Percentiles rank a stretch among this genome's conserved stretches.
Conservation (phyloP, 2,329 filamentous ascomycete genomes). For the Claviceps humidiphila region DNA sequence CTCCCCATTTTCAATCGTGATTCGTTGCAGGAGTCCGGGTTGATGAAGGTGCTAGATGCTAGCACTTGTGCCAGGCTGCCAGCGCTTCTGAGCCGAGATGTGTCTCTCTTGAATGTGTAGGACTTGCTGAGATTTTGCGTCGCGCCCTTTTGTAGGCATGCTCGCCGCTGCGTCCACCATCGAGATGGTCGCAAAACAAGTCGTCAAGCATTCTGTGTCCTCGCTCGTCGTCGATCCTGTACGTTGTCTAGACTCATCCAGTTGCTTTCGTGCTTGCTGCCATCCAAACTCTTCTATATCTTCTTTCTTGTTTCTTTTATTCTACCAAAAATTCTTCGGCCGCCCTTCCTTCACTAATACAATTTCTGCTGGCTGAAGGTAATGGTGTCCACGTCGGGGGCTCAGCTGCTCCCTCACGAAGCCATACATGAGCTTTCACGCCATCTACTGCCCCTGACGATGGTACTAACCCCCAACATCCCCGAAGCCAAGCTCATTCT, state of each 20-base stretch:
- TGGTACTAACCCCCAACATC: conserved; percentile 63
- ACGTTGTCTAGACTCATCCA: conserved; percentile 2
- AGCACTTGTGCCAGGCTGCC: too few species aligned
- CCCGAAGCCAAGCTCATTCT: conserved; percentile 60
- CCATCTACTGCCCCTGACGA: conserved; percentile 51
- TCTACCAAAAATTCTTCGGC: background rate
- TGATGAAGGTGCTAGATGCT: too few species aligned
- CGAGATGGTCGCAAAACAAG: conserved; percentile 19
- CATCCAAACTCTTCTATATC: background rate
- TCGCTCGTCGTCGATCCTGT: conserved; percentile 26
- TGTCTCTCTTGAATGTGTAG: background rate
- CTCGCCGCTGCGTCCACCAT: conserved; percentile 25
- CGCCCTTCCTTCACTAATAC: background rate
- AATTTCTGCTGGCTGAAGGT: conserved; percentile 41
- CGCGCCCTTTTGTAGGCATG: conserved; percentile 19
- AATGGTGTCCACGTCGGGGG: conserved; percentile 79
- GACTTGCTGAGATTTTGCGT: background rate
- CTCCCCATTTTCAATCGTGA: background rate
- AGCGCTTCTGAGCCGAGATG: too few species aligned
- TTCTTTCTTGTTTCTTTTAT: background rate
- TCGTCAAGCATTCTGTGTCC: conserved; percentile 18
- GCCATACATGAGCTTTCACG: conserved; percentile 49
- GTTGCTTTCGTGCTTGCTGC: background rate
- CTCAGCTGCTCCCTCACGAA: conserved; percentile 49
- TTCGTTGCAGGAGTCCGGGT: too few species aligned